These are phyloP conservation scores for Fusarium humuli DNA, from an alignment of 2,329 filamentous ascomycete species.

Conservation along the genomic window DNA sequence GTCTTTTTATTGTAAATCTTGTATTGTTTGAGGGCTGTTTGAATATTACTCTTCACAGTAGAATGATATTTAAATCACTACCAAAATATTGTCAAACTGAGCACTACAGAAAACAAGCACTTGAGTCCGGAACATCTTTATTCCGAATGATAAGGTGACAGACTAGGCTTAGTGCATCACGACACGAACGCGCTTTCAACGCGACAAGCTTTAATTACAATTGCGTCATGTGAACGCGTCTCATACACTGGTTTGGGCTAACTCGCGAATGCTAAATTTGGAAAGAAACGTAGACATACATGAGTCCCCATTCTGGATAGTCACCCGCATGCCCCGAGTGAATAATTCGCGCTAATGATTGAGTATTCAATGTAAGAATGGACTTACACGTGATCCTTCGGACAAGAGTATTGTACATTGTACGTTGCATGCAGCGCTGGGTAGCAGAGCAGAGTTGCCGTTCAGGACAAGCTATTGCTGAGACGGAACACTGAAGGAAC, in stretches of 20 bases:
- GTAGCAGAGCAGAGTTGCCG: background rate
- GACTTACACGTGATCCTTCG: background rate
- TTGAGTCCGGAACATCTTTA: background rate
- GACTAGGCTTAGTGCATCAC: background rate
- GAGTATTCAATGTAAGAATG: background rate
- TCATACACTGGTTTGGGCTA: background rate
- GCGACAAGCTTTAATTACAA: background rate
- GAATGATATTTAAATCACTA: fast-evolving
- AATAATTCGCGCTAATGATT: background rate
- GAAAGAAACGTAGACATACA: background rate
- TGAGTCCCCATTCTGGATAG: background rate
- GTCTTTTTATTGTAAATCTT: background rate
- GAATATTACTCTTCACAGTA: background rate
- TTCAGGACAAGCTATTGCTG: background rate
- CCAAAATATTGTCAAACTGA: fast-evolving
- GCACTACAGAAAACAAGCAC: fast-evolving
- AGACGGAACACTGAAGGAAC: background rate
- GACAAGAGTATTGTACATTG: background rate
- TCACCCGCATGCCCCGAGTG: background rate
- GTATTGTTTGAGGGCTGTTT: background rate
- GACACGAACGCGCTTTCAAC: background rate
- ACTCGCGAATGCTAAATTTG: background rate
- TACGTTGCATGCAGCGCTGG: background rate
- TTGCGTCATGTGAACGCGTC: background rate
- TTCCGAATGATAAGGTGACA: fast-evolving